Evolutionary conservation across 2,329 filamentous ascomycete species (phyloP).

Genomic region (Pestalotiopsis sp.): DNA sequence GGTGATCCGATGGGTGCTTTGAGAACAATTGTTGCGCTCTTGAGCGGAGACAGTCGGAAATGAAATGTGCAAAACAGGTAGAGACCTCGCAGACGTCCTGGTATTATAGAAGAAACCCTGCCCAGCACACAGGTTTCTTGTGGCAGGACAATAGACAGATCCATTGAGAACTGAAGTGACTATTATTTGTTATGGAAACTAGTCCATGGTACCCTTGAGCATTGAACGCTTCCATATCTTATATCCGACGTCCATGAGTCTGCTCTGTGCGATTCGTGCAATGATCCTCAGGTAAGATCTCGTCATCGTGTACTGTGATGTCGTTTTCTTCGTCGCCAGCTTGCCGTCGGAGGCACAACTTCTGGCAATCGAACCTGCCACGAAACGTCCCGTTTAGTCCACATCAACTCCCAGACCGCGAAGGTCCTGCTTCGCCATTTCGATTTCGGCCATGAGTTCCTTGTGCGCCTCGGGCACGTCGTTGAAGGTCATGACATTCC

Average conservation of each 20-base stretch:
- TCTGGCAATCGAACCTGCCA: background rate
- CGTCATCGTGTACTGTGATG: background rate
- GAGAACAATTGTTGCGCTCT: conserved; percentile 58
- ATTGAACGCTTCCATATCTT: too few relatives aligned
- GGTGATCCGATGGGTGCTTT: conserved; percentile 58
- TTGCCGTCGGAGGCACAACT: background rate
- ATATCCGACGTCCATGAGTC: too few relatives aligned
- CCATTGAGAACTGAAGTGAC: background rate
- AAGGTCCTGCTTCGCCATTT: conserved; percentile 73
- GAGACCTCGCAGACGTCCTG: background rate
- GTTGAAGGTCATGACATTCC: conserved; percentile 94
- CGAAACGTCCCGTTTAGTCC: conserved; percentile 51
- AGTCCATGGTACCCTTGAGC: too few relatives aligned
- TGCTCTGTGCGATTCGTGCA: too few relatives aligned
- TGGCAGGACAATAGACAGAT: background rate
- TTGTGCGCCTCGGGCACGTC: conserved; percentile 89
- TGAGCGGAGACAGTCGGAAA: conserved; percentile 43
- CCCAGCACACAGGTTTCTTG: background rate
- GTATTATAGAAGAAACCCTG: background rate
- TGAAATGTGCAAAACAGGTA: background rate
- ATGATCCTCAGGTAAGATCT: too few relatives aligned
- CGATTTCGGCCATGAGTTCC: conserved; percentile 85
- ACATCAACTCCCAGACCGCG: conserved; percentile 74
- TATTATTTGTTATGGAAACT: too few relatives aligned
- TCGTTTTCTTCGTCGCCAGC: background rate